Percentiles rank a stretch among this genome's conserved stretches.
Conservation (phyloP, 768 basidiomycete genomes). For the Tricholoma bakamatsutake region DNA sequence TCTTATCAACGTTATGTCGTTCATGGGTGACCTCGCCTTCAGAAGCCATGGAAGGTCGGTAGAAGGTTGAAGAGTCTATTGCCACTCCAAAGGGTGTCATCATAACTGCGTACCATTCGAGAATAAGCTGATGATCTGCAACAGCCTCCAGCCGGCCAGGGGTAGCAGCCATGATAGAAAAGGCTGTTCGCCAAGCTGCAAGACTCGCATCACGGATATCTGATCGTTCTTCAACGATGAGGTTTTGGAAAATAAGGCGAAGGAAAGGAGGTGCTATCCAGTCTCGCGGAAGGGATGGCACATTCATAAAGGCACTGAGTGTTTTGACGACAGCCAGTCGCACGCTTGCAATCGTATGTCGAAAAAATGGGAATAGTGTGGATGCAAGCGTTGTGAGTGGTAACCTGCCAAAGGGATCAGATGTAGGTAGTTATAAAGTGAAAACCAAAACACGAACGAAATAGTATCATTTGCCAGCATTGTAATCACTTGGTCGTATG, state of each 20-base stretch:
- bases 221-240: conserved; percentile 82
- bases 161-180: conserved; percentile 45
- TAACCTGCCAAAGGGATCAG: conserved; percentile 37
- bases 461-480: conserved; percentile 63
- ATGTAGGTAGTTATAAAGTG: not conserved
- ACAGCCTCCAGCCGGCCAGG: conserved; percentile 46
- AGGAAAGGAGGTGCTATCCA: conserved; percentile 81
- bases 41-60: conserved; percentile 47
- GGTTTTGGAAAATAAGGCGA: conserved; percentile 87
- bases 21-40: conserved; percentile 47
- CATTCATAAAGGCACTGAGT: conserved; percentile 78
- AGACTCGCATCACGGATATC: conserved; percentile 79
- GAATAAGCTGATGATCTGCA: conserved; percentile 51
- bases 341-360: conserved; percentile 92
- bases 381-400: conserved; percentile 80
- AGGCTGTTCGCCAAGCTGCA: conserved; percentile 66
- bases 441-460: conserved; percentile 49
- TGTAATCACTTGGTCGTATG: conserved; percentile 70
- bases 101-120: conserved; percentile 82
- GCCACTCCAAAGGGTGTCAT: conserved; percentile 88
- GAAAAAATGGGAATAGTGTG: conserved; percentile 92
- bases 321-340: conserved; percentile 91
- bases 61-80: conserved; percentile 66
- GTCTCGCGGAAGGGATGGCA: conserved; percentile 62
- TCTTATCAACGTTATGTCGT: conserved; percentile 93